Evolutionary conservation across 805 yeast genomes (phyloP), one percentile per base, ranked within the genome.

Genomic region (Saccharomycopsis fodiens): DNA sequence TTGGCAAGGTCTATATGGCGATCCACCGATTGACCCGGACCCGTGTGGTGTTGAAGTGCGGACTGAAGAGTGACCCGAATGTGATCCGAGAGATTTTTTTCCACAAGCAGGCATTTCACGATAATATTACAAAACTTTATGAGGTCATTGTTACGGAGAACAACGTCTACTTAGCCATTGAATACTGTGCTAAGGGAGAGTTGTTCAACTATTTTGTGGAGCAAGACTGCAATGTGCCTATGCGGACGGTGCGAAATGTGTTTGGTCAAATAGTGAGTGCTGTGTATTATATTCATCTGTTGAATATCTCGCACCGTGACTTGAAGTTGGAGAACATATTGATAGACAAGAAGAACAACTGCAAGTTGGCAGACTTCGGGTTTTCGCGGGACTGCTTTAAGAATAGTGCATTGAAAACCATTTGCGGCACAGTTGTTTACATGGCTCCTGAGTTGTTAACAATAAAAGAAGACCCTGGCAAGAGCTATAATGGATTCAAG

Each of bases 361-460:
- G 85, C 17, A 88, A 88, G 60, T 65, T 91, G 42, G 81, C 95
- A 4, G 98, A 91, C 65, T 89, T 91, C 63, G 98, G 98, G 0
- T 91, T 91, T 61, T 86, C 96, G 0, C 69, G 97, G 51, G 96
- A 86, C 55, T 77, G 73, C 48, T 70, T 70, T 27, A 66, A 72
- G 0, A 69, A 82, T 41, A 63, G 70, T 3, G 62, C 82, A 39
- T 63, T 91, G 29, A 84, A 82, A 41, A 93, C 96, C 0, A 71
- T 88, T 1, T 91, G 98, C 63, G 98, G 98, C 2, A 91, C 97
- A 0, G 79, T 88, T 1, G 94, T 87, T 2, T 91, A 91, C 60
- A 89, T 91, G 96, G 96, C 98, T 0, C 98, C 98, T 0, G 98
- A 91, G 59, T 68, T 93, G 51, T 16, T 29, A 12, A 21, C 31